Percentiles rank a stretch among this genome's conserved stretches.
These are phyloP conservation scores for Parastagonospora avenae DNA, from an alignment of 2,329 filamentous ascomycete species.

Conservation along the genomic window DNA sequence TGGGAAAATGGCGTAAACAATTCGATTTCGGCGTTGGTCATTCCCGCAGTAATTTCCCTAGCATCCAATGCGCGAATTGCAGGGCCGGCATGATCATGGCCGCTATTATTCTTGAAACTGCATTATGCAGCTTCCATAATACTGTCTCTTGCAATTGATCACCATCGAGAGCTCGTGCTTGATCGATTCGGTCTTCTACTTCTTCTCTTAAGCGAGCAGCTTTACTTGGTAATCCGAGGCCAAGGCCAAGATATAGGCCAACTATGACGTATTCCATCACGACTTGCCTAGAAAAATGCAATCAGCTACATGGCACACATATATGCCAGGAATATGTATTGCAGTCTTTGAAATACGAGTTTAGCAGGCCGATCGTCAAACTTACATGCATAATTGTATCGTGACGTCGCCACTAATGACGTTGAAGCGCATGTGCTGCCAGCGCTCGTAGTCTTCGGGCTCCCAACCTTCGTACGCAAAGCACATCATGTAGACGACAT, in stretches of 20 bases:
- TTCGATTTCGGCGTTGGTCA: background rate
- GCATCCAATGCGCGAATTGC: slow-evolving; percentile 40
- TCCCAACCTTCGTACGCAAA: slow-evolving; percentile 40
- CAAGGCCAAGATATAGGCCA: slow-evolving; percentile 38
- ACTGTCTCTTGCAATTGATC: slow-evolving; percentile 38
- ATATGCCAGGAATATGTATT: background rate
- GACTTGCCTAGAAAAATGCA: slow-evolving; percentile 30
- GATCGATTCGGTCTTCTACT: slow-evolving; percentile 32
- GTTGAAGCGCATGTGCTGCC: slow-evolving; percentile 35
- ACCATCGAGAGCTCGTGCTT: slow-evolving; percentile 30
- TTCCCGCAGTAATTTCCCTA: slow-evolving; percentile 38
- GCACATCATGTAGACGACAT: slow-evolving; percentile 47
- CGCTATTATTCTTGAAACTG: slow-evolving; percentile 31
- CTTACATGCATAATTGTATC: slow-evolving; percentile 43
- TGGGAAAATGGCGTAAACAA: background rate
- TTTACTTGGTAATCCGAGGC: slow-evolving; percentile 38
- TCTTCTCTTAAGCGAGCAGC: slow-evolving; percentile 35
- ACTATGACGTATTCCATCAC: slow-evolving; percentile 44
- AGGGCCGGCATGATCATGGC: slow-evolving; percentile 39
- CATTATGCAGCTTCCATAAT: slow-evolving; percentile 41
- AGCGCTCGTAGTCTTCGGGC: slow-evolving; percentile 9
- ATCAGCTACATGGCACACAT: slow-evolving; percentile 4
- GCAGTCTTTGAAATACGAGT: background rate
- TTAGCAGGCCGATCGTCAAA: slow-evolving; percentile 3
- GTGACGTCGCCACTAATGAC: slow-evolving; percentile 44